These are phyloP conservation scores for Penicillium dipodomyicola DNA, from an alignment of 495 filamentous ascomycete genomes.

Conservation along the genomic window DNA sequence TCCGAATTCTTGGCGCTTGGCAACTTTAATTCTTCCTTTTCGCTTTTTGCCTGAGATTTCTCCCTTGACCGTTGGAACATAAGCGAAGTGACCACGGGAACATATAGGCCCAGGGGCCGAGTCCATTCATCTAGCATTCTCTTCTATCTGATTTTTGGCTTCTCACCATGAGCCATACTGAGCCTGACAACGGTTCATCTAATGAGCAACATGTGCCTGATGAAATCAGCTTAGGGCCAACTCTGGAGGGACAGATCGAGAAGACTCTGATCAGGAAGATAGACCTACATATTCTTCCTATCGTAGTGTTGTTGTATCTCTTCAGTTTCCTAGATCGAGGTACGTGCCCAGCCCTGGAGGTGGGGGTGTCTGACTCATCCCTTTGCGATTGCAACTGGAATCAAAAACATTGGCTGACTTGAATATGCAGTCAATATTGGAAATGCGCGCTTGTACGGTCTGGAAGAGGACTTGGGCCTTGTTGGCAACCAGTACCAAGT, in stretches of 20 bases:
- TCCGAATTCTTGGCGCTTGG: conserved; percentile 9
- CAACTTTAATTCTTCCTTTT: conserved; percentile 8
- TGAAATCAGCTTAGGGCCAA: conserved; percentile 19
- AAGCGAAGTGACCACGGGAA: too few relatives aligned
- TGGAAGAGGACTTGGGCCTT: conserved; percentile 66
- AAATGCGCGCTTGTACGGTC: conserved; percentile 65
- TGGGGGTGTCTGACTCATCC: conserved; percentile 10
- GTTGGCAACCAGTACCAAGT: conserved; percentile 65
- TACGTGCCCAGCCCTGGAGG: conserved; percentile 18
- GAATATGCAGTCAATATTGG: conserved; percentile 67
- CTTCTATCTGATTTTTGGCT: neutral
- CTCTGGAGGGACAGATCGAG: conserved; percentile 41
- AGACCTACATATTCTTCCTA: conserved; percentile 58
- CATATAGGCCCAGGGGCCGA: neutral
- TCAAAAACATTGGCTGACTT: conserved; percentile 1
- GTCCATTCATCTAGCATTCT: neutral
- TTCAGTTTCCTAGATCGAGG: conserved; percentile 66
- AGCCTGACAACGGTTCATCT: neutral
- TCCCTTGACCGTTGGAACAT: too few relatives aligned
- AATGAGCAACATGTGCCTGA: conserved; percentile 9
- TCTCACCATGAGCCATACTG: conserved; percentile 1
- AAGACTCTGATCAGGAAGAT: conserved; percentile 51
- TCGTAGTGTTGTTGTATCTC: conserved; percentile 60
- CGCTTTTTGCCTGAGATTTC: neutral
- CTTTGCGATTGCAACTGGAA: conserved; percentile 11